Percentiles rank a stretch among this genome's conserved stretches.
phyloP scores from a whole-genome alignment of 1,139 yeast genomes.

The Candida dubliniensis region DNA sequence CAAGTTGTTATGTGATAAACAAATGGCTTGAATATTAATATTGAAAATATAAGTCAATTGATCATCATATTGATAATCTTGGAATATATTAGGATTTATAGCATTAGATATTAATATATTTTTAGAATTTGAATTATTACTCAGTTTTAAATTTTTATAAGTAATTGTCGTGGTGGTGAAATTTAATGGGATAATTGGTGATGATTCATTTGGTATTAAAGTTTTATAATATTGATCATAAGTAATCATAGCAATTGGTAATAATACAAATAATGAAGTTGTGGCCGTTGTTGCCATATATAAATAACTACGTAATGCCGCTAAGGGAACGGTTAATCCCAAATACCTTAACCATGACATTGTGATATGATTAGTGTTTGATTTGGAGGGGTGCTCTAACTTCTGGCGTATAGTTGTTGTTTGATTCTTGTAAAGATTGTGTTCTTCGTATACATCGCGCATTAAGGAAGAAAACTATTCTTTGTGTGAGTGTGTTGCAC shows the following conservation, averaged over 20 bases:
- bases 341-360: constrained; percentile 10
- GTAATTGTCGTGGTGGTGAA: constrained; percentile 7
- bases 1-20: constrained; percentile 6
- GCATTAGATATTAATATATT: constrained; percentile 2
- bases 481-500: too few relatives aligned
- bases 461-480: too few relatives aligned
- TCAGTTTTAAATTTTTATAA: too few relatives aligned
- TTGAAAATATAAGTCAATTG: constrained; percentile 12
- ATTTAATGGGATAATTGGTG: constrained; percentile 12
- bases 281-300: constrained; percentile 19
- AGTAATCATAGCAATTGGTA: constrained; percentile 28
- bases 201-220: constrained; percentile 22
- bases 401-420: too few relatives aligned
- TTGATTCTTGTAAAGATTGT: too few relatives aligned
- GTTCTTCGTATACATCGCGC: too few relatives aligned
- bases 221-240: constrained; percentile 27
- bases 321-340: constrained; percentile 13
- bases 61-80: constrained; percentile 10
- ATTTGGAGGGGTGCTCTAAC: not conserved
- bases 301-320: constrained; percentile 19
- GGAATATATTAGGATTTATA: constrained; percentile 4
- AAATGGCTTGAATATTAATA: constrained; percentile 8
- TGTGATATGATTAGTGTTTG: not conserved
- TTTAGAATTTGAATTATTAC: too few relatives aligned
- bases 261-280: constrained; percentile 20